These are phyloP conservation scores for Brachypodium distachyon DNA, from an alignment of 202 grass and related monocot species.

Conservation along the genomic window DNA sequence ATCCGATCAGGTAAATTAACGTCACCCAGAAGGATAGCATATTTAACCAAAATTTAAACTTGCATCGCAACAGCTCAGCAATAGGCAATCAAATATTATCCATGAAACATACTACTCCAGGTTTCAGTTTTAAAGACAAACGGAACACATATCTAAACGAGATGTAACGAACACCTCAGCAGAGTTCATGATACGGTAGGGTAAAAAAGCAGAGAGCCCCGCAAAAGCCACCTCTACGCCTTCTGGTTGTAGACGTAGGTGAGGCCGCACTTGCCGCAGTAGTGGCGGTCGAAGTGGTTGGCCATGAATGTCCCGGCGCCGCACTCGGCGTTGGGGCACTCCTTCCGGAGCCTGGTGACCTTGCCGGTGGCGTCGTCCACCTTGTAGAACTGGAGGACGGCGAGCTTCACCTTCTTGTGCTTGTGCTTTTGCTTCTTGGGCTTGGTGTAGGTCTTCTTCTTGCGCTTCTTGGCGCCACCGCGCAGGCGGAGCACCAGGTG, in stretches of 20 bases:
- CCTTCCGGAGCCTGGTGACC: conserved; percentile 88
- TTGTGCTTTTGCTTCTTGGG: conserved; percentile 99
- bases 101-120: conserved; percentile 18
- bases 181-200: neutral
- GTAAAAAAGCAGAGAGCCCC: neutral
- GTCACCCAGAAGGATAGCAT: neutral
- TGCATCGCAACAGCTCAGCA: conserved; percentile 1
- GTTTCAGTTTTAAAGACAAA: conserved; percentile 8
- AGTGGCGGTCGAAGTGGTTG: conserved; percentile 98
- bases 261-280: conserved; percentile 94
- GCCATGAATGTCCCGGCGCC: conserved; percentile 88
- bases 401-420: conserved; percentile 97
- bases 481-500: conserved; percentile 86
- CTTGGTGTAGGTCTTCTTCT: conserved; percentile 99
- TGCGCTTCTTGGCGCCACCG: conserved; percentile 91
- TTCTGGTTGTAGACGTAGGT: conserved; percentile 95
- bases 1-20: no score
- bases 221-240: conserved; percentile 22
- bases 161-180: conserved; percentile 10
- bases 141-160: conserved; percentile 13
- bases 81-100: conserved; percentile 15
- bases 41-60: neutral
- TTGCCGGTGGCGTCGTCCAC: conserved; percentile 88
- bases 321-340: conserved; percentile 87
- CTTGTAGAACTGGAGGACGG: conserved; percentile 96